A percentile compares a stretch with the other conserved stretches of the same genome.
Conservation (phyloP, 129 eudicot species). For the Ambrosia artemisiifolia region DNA sequence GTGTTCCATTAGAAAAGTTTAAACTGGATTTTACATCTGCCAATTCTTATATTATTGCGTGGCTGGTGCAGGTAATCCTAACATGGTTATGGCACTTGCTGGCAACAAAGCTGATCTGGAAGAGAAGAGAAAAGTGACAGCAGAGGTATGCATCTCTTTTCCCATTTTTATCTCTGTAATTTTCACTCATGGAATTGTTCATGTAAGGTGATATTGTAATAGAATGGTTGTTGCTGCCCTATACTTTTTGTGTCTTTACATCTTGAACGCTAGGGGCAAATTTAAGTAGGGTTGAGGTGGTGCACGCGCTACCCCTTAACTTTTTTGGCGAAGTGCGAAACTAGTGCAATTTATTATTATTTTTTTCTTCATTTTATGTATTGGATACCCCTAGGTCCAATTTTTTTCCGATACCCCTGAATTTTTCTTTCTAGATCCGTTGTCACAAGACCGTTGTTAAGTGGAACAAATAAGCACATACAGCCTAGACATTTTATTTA, state of each 20-base stretch:
- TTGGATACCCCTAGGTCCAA: too few relatives aligned
- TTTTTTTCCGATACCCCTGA: too few relatives aligned
- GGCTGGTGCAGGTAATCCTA: conserved; percentile 69
- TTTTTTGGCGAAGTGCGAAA: too few relatives aligned
- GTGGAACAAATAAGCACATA: not conserved
- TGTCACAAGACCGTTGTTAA: not conserved
- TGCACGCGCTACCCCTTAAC: too few relatives aligned
- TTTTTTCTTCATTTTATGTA: too few relatives aligned
- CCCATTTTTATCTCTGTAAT: conserved; percentile 1
- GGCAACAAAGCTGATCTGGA: conserved; percentile 94
- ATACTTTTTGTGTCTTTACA: not conserved
- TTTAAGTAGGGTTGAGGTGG: too few relatives aligned
- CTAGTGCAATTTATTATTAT: too few relatives aligned
- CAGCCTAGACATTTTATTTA: not conserved
- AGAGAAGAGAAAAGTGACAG: conserved; percentile 82
- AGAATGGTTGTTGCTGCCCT: not conserved
- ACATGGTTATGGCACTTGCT: conserved; percentile 98
- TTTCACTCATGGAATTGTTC: not conserved
- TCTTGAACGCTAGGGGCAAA: not conserved
- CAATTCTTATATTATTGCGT: not conserved
- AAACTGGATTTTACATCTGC: not conserved
- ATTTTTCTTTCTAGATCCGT: too few relatives aligned
- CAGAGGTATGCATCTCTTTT: conserved; percentile 60
- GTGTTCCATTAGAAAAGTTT: not conserved
- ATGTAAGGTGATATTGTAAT: not conserved